A percentile compares a stretch with the other conserved stretches of the same genome.
These are phyloP conservation scores for Rubroboletus pulcherrimus DNA, from an alignment of 768 basidiomycete genomes.

Conservation along the genomic window DNA sequence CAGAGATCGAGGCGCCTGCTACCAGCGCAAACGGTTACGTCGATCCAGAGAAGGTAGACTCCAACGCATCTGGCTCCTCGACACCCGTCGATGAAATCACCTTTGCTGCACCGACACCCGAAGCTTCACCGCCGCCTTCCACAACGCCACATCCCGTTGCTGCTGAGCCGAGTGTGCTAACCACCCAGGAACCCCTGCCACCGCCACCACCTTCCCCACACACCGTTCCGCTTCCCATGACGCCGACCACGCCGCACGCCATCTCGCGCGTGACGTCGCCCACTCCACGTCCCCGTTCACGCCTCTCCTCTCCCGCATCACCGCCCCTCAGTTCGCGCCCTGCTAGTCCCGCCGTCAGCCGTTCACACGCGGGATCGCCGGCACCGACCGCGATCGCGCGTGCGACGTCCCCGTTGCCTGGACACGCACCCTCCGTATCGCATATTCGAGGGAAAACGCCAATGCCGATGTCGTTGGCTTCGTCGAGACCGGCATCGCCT, in stretches of 20 bases:
- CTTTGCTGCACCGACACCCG: constrained; percentile 13
- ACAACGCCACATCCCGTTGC: constrained; percentile 1
- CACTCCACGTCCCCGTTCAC: constrained; percentile 33
- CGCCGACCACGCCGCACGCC: constrained; percentile 27
- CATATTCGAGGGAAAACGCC: constrained; percentile 18
- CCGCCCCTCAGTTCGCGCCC: constrained; percentile 34
- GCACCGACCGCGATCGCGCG: constrained; percentile 9
- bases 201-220: constrained; percentile 21
- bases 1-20: constrained; percentile 4
- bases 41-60: constrained; percentile 8
- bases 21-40: constrained; percentile 1
- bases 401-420: constrained; percentile 12
- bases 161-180: constrained; percentile 6
- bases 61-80: constrained; percentile 12
- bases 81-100: constrained; percentile 22
- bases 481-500: constrained; percentile 38
- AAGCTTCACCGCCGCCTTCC: not conserved
- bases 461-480: constrained; percentile 29
- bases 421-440: not conserved
- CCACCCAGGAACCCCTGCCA: constrained; percentile 1
- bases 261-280: constrained; percentile 19
- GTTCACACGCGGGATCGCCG: constrained; percentile 27
- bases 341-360: constrained; percentile 19
- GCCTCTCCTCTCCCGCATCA: constrained; percentile 21
- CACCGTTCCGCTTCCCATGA: constrained; percentile 21